Percentiles rank a stretch among this genome's conserved stretches.
Conservation (phyloP, 306 rosid genomes). For the Quercus berberidifolia region DNA sequence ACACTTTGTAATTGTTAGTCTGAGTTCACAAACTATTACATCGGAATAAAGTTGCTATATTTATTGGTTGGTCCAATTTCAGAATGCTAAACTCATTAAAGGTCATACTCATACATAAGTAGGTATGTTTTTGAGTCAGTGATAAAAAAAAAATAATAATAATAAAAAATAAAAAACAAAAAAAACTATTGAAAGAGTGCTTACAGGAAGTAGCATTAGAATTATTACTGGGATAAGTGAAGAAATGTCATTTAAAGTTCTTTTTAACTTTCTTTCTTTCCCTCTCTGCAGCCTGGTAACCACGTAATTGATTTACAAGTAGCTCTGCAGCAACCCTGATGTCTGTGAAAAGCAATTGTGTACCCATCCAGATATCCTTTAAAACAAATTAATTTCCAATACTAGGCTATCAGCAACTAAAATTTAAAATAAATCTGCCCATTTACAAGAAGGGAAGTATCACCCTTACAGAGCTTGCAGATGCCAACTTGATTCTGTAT, state of each 20-base stretch:
- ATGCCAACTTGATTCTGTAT: slow-evolving; percentile 32
- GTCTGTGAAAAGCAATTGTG: slow-evolving; percentile 56
- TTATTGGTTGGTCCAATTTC: neutral
- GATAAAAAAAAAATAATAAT: neutral
- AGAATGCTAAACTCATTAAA: slow-evolving; percentile 2
- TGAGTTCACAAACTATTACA: neutral
- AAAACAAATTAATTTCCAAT: slow-evolving; percentile 19
- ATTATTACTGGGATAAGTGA: slow-evolving; percentile 56
- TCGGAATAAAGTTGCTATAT: neutral
- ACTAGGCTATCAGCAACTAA: slow-evolving; percentile 17
- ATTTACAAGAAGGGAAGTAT: slow-evolving; percentile 5
- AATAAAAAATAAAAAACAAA: neutral
- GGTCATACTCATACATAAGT: neutral
- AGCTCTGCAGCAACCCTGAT: slow-evolving; percentile 42
- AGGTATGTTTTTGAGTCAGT: neutral
- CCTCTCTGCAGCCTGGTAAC: slow-evolving; percentile 45
- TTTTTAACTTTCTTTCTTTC: slow-evolving; percentile 45
- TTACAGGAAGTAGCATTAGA: slow-evolving; percentile 70
- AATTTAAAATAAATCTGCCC: neutral
- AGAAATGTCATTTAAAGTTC: slow-evolving; percentile 48
- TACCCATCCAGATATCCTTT: slow-evolving; percentile 67
- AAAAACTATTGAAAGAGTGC: slow-evolving; percentile 1
- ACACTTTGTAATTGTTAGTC: neutral
- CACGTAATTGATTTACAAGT: slow-evolving; percentile 36
- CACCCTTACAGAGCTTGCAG: slow-evolving; percentile 51